These are phyloP conservation scores for Fraxinus ornus DNA, from an alignment of 305 asterid genomes.

Conservation along the genomic window DNA sequence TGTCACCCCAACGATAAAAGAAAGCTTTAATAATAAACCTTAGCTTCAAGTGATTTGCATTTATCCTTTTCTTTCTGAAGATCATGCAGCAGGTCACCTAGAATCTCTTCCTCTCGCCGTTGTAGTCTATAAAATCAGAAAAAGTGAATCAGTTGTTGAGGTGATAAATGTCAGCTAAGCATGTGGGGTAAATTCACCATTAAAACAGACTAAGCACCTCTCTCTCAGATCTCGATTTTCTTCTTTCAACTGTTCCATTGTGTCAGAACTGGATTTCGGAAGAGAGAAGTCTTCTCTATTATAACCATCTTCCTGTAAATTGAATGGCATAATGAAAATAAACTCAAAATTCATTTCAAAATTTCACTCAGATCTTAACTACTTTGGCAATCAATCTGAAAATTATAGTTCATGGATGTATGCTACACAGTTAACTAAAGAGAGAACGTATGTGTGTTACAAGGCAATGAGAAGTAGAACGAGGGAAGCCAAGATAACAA, in stretches of 20 bases:
- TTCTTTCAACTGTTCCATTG: constrained; percentile 52
- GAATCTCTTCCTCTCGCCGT: constrained; percentile 60
- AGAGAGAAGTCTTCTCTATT: constrained; percentile 24
- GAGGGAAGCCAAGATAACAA: neutral
- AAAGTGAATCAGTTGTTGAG: neutral
- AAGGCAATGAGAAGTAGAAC: neutral
- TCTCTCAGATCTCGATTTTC: constrained; percentile 65
- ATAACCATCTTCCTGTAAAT: constrained; percentile 40
- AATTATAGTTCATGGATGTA: constrained; percentile 9
- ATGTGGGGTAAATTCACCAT: constrained; percentile 5
- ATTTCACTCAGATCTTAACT: neutral
- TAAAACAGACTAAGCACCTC: constrained; percentile 44
- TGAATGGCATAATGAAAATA: constrained; percentile 26
- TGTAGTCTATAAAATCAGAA: constrained; percentile 52
- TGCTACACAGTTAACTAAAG: constrained; percentile 2
- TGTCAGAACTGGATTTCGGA: constrained; percentile 35
- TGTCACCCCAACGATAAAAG: constrained; percentile 4
- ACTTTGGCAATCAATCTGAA: constrained; percentile 1
- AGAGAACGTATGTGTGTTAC: neutral
- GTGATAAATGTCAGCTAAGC: constrained; percentile 1
- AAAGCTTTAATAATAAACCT: constrained; percentile 46
- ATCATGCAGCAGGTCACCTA: constrained; percentile 76
- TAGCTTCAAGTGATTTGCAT: constrained; percentile 64
- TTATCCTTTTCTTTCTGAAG: constrained; percentile 60
- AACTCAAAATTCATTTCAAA: neutral